Conservation (phyloP, 1,284 basidiomycete species). For the Papiliotrema laurentii region DNA sequence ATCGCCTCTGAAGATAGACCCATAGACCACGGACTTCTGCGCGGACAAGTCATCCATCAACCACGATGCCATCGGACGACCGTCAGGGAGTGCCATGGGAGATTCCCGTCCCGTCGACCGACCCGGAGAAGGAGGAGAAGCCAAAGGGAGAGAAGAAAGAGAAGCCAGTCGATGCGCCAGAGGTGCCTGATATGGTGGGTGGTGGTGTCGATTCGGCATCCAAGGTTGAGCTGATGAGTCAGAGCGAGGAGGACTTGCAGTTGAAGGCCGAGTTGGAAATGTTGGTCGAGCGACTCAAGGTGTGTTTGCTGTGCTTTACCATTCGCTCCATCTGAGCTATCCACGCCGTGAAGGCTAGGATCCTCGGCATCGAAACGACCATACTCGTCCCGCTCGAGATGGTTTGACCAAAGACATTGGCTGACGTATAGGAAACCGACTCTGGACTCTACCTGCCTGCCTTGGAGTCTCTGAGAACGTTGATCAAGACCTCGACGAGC, state of each 20-base stretch:
- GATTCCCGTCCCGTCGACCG: conserved; percentile 49
- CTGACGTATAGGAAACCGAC: conserved; percentile 68
- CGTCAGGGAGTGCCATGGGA: conserved; percentile 30
- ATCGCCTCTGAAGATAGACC: too few relatives aligned
- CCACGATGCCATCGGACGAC: conserved; percentile 5
- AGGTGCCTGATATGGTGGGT: conserved; percentile 79
- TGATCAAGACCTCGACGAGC: conserved; percentile 94
- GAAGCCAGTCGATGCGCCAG: conserved; percentile 47
- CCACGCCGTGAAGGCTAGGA: too few relatives aligned
- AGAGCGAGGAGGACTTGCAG: conserved; percentile 95
- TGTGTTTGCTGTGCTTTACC: too few relatives aligned
- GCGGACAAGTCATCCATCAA: too few relatives aligned
- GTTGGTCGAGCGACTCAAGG: conserved; percentile 91
- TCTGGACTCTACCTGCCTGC: conserved; percentile 81
- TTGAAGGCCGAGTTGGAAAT: conserved; percentile 95
- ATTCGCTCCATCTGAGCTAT: too few relatives aligned
- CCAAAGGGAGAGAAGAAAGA: conserved; percentile 43
- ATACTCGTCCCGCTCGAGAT: not conserved
- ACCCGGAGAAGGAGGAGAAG: conserved; percentile 49
- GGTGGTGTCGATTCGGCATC: not conserved
- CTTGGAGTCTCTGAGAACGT: conserved; percentile 85
- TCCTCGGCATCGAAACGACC: too few relatives aligned
- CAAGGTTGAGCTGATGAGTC: conserved; percentile 8
- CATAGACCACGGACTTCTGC: too few relatives aligned
- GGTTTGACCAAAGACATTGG: not conserved